Base-by-base conservation (phyloP, 352 stramenopile species). In the Pythium biforme region DNA sequence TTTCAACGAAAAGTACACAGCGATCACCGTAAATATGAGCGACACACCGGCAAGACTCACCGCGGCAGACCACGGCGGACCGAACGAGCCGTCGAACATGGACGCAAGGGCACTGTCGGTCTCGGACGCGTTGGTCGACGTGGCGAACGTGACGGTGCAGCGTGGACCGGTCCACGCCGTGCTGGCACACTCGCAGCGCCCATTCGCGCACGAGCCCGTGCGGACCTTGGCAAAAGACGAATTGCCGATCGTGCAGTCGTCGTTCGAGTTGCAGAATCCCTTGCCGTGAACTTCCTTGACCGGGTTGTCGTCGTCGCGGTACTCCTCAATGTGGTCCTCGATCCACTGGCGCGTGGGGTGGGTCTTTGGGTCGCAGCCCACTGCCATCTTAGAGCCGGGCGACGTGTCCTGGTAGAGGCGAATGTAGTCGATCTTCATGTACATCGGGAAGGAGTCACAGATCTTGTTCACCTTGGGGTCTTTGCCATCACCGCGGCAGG, bases 271-370 rank as follows among this genome's bases (percentile, higher is more conserved):
- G 58, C 86, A 95, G 33, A 88, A 88, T 0, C 66, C 82, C 22
- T 75, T 80, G 2, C 86, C 86, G n/a, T 53, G 48, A n/a, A 95
- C 86, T 12, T 86, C 77, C 0, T 82, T 54, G 0, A 76, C 50
- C 45, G 68, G 65, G 54, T 95, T 95, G 12, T 84, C 68, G 9
- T 72, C 59, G 51, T 94, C 83, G 34, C 79, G 55, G 64, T 94
- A 95, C 37, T 91, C 80, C 12, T 89, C 69, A 14, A 95, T 69
- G 55, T 95, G 82, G 26, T 87, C 78, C 1, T 77, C 23, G 37
- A 95, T 95, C 81, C 83, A 95, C 51, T 90, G 64, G 4, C 64
- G 67, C 6, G 86, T 95, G 0, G 86, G 83, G 49, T 94, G 83
- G 1, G 74, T 74, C 23, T 34, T 37, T 0, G 85, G 85, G 59